These are phyloP conservation scores for Boechera divaricarpa DNA, from an alignment of 345 rosid genomes.

Conservation along the genomic window DNA sequence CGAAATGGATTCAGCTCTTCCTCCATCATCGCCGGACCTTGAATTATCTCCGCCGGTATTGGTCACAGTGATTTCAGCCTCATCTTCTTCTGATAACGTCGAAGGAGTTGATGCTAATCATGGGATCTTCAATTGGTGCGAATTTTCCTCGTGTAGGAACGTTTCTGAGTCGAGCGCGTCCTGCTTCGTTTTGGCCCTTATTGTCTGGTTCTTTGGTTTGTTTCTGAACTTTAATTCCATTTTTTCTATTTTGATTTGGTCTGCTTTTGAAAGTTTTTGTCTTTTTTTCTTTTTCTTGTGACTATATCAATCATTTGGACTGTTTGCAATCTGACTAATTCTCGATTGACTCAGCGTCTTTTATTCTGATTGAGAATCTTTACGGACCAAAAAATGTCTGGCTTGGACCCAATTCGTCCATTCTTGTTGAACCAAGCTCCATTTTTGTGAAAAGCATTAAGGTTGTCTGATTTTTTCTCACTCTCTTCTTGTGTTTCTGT, in stretches of 20 bases:
- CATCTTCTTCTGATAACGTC: conserved; percentile 28
- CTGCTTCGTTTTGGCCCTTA: conserved; percentile 56
- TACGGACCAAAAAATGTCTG: conserved; percentile 53
- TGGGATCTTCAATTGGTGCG: not conserved
- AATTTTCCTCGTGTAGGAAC: not conserved
- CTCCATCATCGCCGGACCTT: not conserved
- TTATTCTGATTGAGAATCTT: conserved; percentile 59
- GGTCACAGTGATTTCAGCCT: not conserved
- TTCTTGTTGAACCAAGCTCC: conserved; percentile 65
- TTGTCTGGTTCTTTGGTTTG: conserved; percentile 76
- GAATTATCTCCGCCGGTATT: not conserved
- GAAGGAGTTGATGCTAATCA: conserved; percentile 43
- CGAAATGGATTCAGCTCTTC: conserved; percentile 46
- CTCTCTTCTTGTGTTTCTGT: not conserved
- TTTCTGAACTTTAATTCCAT: not conserved
- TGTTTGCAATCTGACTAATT: not conserved
- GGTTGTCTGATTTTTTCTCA: conserved; percentile 48
- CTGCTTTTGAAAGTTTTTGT: conserved; percentile 9
- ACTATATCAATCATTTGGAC: not conserved
- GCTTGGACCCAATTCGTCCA: conserved; percentile 72
- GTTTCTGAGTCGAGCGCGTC: conserved; percentile 33
- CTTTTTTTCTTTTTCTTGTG: not conserved
- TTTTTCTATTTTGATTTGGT: conserved; percentile 5
- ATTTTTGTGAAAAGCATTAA: conserved; percentile 68
- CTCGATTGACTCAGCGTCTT: conserved; percentile 54